Conservation (phyloP, 2,329 filamentous ascomycete genomes). For the Xenoacremonium recifei region DNA sequence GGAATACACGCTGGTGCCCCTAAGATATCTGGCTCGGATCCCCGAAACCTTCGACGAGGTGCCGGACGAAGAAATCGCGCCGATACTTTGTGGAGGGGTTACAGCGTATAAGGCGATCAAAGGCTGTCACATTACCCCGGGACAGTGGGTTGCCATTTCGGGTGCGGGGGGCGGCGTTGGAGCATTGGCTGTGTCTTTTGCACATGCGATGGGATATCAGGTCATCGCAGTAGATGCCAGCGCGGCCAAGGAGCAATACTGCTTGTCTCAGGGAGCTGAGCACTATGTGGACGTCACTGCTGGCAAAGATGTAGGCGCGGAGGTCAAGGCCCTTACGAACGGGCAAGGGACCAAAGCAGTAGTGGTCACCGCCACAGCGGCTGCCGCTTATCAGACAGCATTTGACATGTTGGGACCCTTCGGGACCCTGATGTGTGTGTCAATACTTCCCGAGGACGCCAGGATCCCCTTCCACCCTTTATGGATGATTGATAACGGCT, state of each 20-base stretch:
- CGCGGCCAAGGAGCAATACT: slow-evolving; percentile 25
- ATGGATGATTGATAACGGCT: slow-evolving; percentile 33
- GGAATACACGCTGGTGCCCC: slow-evolving; percentile 35
- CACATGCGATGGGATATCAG: slow-evolving; percentile 40
- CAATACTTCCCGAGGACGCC: slow-evolving; percentile 29
- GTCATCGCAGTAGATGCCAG: slow-evolving; percentile 39
- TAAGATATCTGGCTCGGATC: slow-evolving; percentile 29
- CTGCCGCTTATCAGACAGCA: slow-evolving; percentile 32
- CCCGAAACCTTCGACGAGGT: slow-evolving; percentile 20
- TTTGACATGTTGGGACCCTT: slow-evolving; percentile 28
- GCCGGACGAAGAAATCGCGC: slow-evolving; percentile 36
- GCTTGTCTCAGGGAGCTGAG: slow-evolving; percentile 34
- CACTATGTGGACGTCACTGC: slow-evolving; percentile 34
- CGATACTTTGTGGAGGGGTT: slow-evolving; percentile 42
- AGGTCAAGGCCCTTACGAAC: slow-evolving; percentile 9
- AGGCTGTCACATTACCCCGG: slow-evolving; percentile 26
- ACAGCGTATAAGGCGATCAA: slow-evolving; percentile 43
- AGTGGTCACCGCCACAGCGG: slow-evolving; percentile 30
- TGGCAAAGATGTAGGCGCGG: slow-evolving; percentile 3
- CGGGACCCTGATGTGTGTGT: slow-evolving; percentile 39
- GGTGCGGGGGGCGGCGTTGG: slow-evolving; percentile 42
- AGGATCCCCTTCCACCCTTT: slow-evolving; percentile 32
- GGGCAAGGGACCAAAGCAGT: slow-evolving; percentile 22
- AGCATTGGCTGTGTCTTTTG: slow-evolving; percentile 36
- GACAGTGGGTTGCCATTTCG: slow-evolving; percentile 35